Percentiles rank a stretch among this genome's conserved stretches.
Evolutionary conservation across 2,329 filamentous ascomycete species (phyloP).

Genomic region (Curvularia eragrostidis): DNA sequence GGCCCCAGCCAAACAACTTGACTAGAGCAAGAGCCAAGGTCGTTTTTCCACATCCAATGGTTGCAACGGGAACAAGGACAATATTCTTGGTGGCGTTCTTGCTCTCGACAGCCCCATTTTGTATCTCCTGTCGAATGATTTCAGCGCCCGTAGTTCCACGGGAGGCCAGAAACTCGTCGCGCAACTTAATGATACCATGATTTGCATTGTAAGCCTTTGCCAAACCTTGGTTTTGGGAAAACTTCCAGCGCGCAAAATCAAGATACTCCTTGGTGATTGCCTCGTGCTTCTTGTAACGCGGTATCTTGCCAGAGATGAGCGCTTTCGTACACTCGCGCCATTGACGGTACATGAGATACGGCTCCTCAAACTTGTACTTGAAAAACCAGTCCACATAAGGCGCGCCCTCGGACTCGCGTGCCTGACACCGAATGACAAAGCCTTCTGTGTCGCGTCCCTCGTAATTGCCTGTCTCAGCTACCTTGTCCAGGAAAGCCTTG

Average conservation of each 20-base stretch:
- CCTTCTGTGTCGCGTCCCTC: constrained; percentile 93
- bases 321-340: constrained; percentile 97
- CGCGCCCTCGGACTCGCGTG: constrained; percentile 59
- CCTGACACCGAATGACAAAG: constrained; percentile 90
- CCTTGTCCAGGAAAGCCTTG: constrained; percentile 79
- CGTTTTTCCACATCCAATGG: constrained; percentile 96
- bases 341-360: constrained; percentile 97
- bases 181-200: constrained; percentile 91
- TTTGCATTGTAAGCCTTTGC: constrained; percentile 79
- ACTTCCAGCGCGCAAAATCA: constrained; percentile 75
- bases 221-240: constrained; percentile 72
- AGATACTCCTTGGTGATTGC: constrained; percentile 93
- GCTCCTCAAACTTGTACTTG: constrained; percentile 99
- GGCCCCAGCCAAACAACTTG: constrained; percentile 88
- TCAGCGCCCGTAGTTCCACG: constrained; percentile 88
- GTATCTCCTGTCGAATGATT: constrained; percentile 77
- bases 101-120: constrained; percentile 59
- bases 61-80: constrained; percentile 88
- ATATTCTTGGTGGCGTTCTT: constrained; percentile 70
- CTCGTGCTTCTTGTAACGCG: constrained; percentile 83
- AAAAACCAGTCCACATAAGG: constrained; percentile 96
- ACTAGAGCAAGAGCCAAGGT: constrained; percentile 83
- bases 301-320: constrained; percentile 75
- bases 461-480: constrained; percentile 88
- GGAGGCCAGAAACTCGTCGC: constrained; percentile 83